These are phyloP conservation scores for Alternaria panax DNA, from an alignment of 2,329 filamentous ascomycete genomes.

Conservation along the genomic window DNA sequence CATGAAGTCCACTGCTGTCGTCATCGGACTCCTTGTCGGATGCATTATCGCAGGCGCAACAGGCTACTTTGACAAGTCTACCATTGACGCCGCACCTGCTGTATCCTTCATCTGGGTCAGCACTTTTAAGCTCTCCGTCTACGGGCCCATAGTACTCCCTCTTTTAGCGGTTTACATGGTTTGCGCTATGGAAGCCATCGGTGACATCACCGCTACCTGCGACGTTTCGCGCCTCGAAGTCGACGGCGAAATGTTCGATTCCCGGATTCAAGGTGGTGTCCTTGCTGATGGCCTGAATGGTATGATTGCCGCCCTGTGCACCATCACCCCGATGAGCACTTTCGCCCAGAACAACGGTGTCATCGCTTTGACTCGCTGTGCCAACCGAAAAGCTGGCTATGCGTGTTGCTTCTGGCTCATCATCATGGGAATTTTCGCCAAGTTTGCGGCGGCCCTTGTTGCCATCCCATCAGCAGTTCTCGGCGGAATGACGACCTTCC, in stretches of 20 bases:
- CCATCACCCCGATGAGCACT: slow-evolving; percentile 79
- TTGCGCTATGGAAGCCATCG: slow-evolving; percentile 79
- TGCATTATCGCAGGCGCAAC: slow-evolving; percentile 80
- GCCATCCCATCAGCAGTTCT: slow-evolving; percentile 69
- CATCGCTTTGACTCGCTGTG: slow-evolving; percentile 81
- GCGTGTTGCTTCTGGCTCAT: slow-evolving; percentile 79
- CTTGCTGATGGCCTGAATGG: slow-evolving; percentile 80
- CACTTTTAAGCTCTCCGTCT: slow-evolving; percentile 75
- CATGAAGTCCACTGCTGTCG: slow-evolving; percentile 81
- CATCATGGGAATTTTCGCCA: slow-evolving; percentile 82
- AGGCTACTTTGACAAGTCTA: slow-evolving; percentile 78
- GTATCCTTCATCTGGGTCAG: slow-evolving; percentile 81
- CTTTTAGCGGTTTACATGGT: slow-evolving; percentile 70
- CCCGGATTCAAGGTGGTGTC: slow-evolving; percentile 79
- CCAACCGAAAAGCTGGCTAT: slow-evolving; percentile 81
- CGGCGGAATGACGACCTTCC: slow-evolving; percentile 71
- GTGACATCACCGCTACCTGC: slow-evolving; percentile 81
- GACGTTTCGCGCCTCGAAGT: slow-evolving; percentile 81
- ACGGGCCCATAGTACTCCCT: slow-evolving; percentile 76
- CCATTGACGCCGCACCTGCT: slow-evolving; percentile 74
- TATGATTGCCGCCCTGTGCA: slow-evolving; percentile 76
- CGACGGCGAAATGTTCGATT: slow-evolving; percentile 74
- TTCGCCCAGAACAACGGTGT: slow-evolving; percentile 25
- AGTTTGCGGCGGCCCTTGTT: slow-evolving; percentile 81
- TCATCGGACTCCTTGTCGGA: slow-evolving; percentile 75